Base-by-base conservation (phyloP, 2,329 filamentous ascomycete species). In the Cercospora sojina region DNA sequence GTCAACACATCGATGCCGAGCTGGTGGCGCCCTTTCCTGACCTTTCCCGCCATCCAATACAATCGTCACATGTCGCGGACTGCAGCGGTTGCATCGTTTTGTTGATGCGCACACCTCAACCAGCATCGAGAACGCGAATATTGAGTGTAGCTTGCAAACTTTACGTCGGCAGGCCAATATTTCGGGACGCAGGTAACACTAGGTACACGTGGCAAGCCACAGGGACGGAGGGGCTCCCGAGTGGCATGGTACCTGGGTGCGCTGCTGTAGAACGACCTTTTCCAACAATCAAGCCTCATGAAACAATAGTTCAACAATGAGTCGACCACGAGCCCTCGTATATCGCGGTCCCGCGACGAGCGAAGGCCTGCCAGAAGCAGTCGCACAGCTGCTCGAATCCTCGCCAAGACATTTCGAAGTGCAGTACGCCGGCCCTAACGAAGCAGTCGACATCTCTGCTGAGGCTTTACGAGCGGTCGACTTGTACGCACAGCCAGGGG, bases 401-500 rank as follows among this genome's bases (percentile, higher is more conserved):
- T 68, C 66, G 1, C 67, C 64, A 5, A 59, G 55, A 9, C 62
- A 71, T 13, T 67, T 70, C 38, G 38, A 70, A 16, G 68, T 71
- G 25, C 61, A 51, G 25, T 72, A 66, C 38, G 70, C 66, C 2
- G 70, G 69, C 8, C 69, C 69, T 5, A 51, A 70, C 18, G 70
- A 72, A 41, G 59, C 61, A 6, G 59, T 66, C 27, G 31, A 69
- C 41, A 59, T 72, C 23, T 65, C 67, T 12, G 59, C 66, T 8
- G 65, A 70, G 9, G 59, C 69, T 5, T 59, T 72, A 9, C 64
- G 47, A 10, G 32, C 51, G 13, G 66, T 65, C 9, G 65, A 67
- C 16, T 53, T 70, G 25, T 71, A 68, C 32, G 70, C 62, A 20
- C 69, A 72, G 13, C 69, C 69, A n/a, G 70, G 70, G 12, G 70